Percentiles rank a stretch among this genome's conserved stretches.
phyloP scores from a whole-genome alignment of 1,284 basidiomycete genomes.

The Peniophora sp. region DNA sequence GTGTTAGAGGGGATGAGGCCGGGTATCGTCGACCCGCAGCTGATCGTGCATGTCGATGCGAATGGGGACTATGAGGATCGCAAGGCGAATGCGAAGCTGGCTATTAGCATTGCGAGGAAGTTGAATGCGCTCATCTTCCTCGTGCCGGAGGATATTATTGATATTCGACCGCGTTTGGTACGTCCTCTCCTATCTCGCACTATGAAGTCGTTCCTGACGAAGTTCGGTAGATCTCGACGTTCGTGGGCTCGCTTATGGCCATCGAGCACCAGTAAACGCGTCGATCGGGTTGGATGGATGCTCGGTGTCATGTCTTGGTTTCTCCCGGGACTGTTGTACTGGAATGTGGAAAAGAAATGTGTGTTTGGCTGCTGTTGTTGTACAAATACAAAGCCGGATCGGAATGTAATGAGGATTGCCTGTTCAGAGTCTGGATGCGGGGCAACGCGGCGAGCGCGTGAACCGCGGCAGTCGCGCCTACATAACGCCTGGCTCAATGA shows the following conservation, averaged over 20 bases:
- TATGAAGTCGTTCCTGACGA: neutral
- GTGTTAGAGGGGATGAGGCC: slow-evolving; percentile 87
- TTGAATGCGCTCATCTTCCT: slow-evolving; percentile 96
- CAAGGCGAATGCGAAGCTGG: slow-evolving; percentile 91
- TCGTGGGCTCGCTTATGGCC: slow-evolving; percentile 65
- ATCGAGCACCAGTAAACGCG: slow-evolving; percentile 17
- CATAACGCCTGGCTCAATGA: too few relatives aligned
- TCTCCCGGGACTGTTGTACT: too few relatives aligned
- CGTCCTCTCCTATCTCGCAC: slow-evolving; percentile 18
- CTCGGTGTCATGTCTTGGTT: too few relatives aligned
- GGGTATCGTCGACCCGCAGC: slow-evolving; percentile 88
- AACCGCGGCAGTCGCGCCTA: too few relatives aligned
- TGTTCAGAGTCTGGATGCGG: too few relatives aligned
- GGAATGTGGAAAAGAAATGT: too few relatives aligned
- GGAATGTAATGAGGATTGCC: too few relatives aligned
- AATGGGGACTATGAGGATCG: slow-evolving; percentile 81
- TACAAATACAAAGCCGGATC: too few relatives aligned
- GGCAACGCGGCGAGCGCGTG: too few relatives aligned
- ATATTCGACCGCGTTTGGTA: slow-evolving; percentile 78
- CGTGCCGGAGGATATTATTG: slow-evolving; percentile 94
- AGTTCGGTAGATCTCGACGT: slow-evolving; percentile 52
- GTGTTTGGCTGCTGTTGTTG: too few relatives aligned
- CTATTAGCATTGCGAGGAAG: slow-evolving; percentile 97
- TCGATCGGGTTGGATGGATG: too few relatives aligned
- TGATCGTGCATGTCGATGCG: slow-evolving; percentile 64